Percentiles rank a stretch among this genome's conserved stretches.
Conservation (phyloP, 371 early-diverging fungal species). For the Zychaea mexicana region DNA sequence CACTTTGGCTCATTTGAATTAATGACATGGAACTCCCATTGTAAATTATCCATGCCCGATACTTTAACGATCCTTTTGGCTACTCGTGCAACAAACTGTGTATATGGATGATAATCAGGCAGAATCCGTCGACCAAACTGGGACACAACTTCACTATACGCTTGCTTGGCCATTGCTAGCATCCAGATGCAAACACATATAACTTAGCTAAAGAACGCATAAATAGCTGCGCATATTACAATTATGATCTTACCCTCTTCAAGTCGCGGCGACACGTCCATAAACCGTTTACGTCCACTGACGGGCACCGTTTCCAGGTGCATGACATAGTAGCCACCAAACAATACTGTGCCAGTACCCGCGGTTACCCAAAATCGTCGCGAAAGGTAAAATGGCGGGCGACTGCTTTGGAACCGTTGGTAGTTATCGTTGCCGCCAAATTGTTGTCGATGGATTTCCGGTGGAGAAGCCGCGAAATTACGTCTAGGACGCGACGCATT, state of each 20-base stretch:
- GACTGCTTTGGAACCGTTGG: conserved; percentile 31
- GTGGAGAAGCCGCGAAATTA: too few relatives aligned
- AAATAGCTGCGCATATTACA: neutral
- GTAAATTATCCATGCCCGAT: conserved; percentile 64
- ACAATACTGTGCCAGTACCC: conserved; percentile 43
- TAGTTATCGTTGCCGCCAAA: conserved; percentile 15
- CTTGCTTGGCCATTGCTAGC: conserved; percentile 62
- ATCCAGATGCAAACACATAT: neutral
- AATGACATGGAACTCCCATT: conserved; percentile 86
- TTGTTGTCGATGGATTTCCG: neutral
- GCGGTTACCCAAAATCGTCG: conserved; percentile 37
- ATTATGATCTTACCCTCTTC: conserved; percentile 57
- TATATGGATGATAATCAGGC: conserved; percentile 61
- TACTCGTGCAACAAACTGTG: conserved; percentile 61
- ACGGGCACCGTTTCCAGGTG: conserved; percentile 71
- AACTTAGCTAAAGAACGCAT: neutral
- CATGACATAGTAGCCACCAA: conserved; percentile 64
- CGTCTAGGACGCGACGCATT: too few relatives aligned
- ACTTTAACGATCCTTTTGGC: conserved; percentile 72
- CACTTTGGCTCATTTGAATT: conserved; percentile 78
- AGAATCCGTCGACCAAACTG: conserved; percentile 63
- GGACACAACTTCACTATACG: conserved; percentile 69
- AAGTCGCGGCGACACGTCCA: conserved; percentile 56
- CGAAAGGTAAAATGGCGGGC: conserved; percentile 31
- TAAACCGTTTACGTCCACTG: conserved; percentile 62